These are phyloP conservation scores for Xylaria acuta DNA, from an alignment of 495 filamentous ascomycete species.

Conservation along the genomic window DNA sequence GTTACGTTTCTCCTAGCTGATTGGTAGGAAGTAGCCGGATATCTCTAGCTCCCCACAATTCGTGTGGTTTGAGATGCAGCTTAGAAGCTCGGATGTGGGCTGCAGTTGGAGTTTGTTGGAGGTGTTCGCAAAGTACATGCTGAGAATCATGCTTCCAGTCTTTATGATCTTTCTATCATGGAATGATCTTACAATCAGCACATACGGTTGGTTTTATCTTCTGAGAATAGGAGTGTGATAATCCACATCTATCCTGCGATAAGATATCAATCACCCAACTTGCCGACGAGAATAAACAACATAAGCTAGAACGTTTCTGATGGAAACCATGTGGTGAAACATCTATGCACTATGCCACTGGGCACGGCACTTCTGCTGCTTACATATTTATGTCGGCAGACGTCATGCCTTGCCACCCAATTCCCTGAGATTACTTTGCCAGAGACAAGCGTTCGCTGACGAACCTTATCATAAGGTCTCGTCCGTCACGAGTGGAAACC, in stretches of 20 bases:
- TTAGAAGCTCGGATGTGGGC: constrained; percentile 7
- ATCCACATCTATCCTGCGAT: neutral
- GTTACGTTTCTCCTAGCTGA: constrained; percentile 4
- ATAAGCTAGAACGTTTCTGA: neutral
- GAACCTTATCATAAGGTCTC: neutral
- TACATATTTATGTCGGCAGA: constrained; percentile 19
- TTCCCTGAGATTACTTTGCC: constrained; percentile 5
- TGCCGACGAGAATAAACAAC: neutral
- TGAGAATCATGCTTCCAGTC: neutral
- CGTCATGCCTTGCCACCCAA: constrained; percentile 24
- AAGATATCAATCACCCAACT: neutral
- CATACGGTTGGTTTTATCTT: neutral
- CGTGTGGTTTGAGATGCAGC: constrained; percentile 14
- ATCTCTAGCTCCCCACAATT: constrained; percentile 24
- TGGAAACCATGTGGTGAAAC: constrained; percentile 16
- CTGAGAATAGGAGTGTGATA: neutral
- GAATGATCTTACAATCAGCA: neutral
- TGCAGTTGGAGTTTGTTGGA: constrained; percentile 12
- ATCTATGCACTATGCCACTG: neutral
- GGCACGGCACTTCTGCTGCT: neutral
- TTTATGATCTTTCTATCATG: constrained; percentile 5
- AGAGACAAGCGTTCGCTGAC: neutral
- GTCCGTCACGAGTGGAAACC: neutral
- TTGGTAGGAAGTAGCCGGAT: constrained; percentile 17
- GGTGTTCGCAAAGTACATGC: constrained; percentile 1